A percentile compares a stretch with the other conserved stretches of the same genome.
Conservation (phyloP, 768 basidiomycete species). For the Trametes villosa region DNA sequence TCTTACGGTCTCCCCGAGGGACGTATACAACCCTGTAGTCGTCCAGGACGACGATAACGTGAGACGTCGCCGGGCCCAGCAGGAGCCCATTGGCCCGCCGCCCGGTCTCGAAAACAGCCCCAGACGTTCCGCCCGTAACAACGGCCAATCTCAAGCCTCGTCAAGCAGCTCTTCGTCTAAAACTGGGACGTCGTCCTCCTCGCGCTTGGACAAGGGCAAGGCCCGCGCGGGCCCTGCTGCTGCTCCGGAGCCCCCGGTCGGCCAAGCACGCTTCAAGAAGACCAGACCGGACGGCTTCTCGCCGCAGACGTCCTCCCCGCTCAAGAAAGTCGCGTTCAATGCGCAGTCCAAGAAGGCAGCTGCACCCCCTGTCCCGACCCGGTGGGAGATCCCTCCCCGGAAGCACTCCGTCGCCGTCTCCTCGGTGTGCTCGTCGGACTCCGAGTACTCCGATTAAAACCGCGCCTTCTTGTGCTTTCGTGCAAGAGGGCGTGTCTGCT, state of each 20-base stretch:
- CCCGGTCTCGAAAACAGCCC: not conserved
- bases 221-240: not conserved
- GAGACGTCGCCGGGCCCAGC: not conserved
- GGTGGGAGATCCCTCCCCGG: conserved; percentile 8
- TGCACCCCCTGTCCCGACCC: not conserved
- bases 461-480: not conserved
- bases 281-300: conserved; percentile 8
- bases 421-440: conserved; percentile 9
- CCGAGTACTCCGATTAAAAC: not conserved
- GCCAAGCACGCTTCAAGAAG: not conserved
- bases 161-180: not conserved
- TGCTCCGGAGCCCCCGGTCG: not conserved
- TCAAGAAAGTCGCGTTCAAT: conserved; percentile 9
- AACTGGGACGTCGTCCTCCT: not conserved
- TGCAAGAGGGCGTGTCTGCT: no score
- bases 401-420: conserved; percentile 1
- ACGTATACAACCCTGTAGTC: conserved; percentile 6
- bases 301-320: conserved; percentile 10
- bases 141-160: not conserved
- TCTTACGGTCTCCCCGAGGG: not conserved
- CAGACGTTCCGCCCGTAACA: not conserved
- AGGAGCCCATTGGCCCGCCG: not conserved
- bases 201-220: not conserved
- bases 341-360: not conserved
- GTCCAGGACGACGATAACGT: conserved; percentile 10